These are phyloP conservation scores for Coniochaeta sp. DNA, from an alignment of 2,329 filamentous ascomycete species.

Conservation along the genomic window DNA sequence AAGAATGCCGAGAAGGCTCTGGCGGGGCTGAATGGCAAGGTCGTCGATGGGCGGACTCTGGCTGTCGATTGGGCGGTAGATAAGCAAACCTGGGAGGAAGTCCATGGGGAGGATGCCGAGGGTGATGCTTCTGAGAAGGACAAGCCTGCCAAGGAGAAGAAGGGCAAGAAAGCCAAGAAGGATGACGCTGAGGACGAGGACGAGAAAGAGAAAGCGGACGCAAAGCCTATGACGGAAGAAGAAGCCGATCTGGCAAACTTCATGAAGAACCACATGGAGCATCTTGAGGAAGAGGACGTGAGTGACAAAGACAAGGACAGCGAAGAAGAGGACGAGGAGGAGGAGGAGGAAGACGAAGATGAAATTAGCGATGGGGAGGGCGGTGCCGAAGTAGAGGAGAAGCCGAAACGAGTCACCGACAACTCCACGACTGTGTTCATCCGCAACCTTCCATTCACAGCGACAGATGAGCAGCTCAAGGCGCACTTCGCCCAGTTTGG, in stretches of 20 bases:
- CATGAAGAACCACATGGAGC: conserved; percentile 49
- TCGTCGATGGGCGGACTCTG: conserved; percentile 77
- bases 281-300: conserved; percentile 51
- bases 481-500: conserved; percentile 87
- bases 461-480: conserved; percentile 74
- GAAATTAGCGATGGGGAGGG: conserved; percentile 35
- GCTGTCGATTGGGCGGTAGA: conserved; percentile 98
- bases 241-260: conserved; percentile 42
- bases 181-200: conserved; percentile 18
- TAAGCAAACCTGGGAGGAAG: conserved; percentile 74
- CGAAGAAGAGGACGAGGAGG: conserved; percentile 25
- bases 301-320: conserved; percentile 30
- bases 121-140: conserved; percentile 28
- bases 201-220: conserved; percentile 21
- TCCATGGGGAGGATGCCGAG: conserved; percentile 36
- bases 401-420: conserved; percentile 39
- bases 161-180: conserved; percentile 31
- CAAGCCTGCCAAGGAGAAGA: conserved; percentile 19
- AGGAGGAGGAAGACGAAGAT: conserved; percentile 34
- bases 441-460: conserved; percentile 87
- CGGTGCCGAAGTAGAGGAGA: conserved; percentile 27
- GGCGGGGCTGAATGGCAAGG: conserved; percentile 78
- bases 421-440: conserved; percentile 81
- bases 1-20: conserved; percentile 91
- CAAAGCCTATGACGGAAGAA: conserved; percentile 26